phyloP scores from a whole-genome alignment of 2,329 filamentous ascomycete species.

The Botrytis hyacinthi region DNA sequence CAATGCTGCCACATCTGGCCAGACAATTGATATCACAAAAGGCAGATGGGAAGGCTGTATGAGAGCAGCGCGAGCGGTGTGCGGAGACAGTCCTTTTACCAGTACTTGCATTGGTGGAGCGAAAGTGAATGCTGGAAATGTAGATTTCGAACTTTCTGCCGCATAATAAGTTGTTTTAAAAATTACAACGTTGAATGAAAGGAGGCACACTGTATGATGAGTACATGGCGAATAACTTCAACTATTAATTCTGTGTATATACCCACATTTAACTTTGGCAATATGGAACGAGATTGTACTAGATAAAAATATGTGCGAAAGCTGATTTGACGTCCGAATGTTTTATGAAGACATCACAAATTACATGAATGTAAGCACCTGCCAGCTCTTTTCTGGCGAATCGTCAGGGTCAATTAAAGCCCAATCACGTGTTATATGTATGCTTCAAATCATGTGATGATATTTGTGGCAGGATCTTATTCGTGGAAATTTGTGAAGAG shows the following conservation, averaged over 20 bases:
- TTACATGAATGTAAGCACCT: neutral
- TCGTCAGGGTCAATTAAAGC: neutral
- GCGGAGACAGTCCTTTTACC: conserved; percentile 27
- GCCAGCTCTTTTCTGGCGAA: too few relatives aligned
- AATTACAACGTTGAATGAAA: neutral
- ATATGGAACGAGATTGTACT: neutral
- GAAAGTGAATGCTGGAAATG: conserved; percentile 26
- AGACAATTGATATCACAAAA: conserved; percentile 54
- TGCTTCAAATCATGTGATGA: neutral
- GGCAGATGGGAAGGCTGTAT: conserved; percentile 54
- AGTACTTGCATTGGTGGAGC: conserved; percentile 35
- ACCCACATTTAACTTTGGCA: neutral
- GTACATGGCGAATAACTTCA: neutral
- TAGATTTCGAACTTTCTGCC: conserved; percentile 24
- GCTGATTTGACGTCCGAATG: neutral
- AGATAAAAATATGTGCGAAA: neutral
- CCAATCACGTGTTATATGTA: neutral
- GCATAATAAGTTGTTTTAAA: neutral
- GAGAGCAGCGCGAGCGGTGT: conserved; percentile 45
- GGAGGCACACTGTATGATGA: neutral
- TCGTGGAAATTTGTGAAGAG: neutral
- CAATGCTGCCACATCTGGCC: conserved; percentile 43
- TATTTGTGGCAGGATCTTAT: neutral
- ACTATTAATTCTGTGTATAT: neutral
- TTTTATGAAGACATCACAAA: neutral